phyloP scores from a whole-genome alignment of 768 basidiomycete genomes.

The Serpula lacrymans region DNA sequence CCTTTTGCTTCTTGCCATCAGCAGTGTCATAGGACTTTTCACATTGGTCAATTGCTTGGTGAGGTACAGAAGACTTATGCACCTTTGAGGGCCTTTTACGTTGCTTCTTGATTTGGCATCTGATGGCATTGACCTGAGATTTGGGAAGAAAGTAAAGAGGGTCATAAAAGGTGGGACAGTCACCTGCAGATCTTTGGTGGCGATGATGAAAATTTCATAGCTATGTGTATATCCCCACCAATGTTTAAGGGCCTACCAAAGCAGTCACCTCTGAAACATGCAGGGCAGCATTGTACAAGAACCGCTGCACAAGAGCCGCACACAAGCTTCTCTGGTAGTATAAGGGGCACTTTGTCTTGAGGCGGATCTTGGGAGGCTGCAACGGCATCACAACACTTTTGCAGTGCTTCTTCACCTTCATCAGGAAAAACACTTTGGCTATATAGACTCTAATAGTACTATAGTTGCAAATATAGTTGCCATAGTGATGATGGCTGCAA shows the following conservation, averaged over 20 bases:
- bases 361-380: no score
- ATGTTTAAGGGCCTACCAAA: slow-evolving; percentile 16
- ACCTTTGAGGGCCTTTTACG: slow-evolving; percentile 12
- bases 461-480: no score
- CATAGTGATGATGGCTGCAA: no score
- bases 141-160: slow-evolving; percentile 32
- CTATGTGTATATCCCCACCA: slow-evolving; percentile 36
- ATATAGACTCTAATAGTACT: no score
- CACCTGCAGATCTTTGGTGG: slow-evolving; percentile 26
- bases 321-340: slow-evolving; percentile 14
- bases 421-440: no score
- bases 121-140: slow-evolving; percentile 27
- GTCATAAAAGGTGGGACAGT: slow-evolving; percentile 30
- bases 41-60: slow-evolving; percentile 34
- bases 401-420: background rate
- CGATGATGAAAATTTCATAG: slow-evolving; percentile 37
- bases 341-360: slow-evolving; percentile 13
- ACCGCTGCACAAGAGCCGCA: slow-evolving; percentile 1
- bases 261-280: slow-evolving; percentile 20
- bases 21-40: slow-evolving; percentile 31
- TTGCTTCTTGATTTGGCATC: slow-evolving; percentile 19
- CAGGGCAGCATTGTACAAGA: slow-evolving; percentile 23
- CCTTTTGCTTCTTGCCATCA: slow-evolving; percentile 27
- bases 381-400: no score
- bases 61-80: slow-evolving; percentile 18